A percentile compares a stretch with the other conserved stretches of the same genome.
Conservation (phyloP, 2,329 filamentous ascomycete species). For the Chalaropsis thielavioides region DNA sequence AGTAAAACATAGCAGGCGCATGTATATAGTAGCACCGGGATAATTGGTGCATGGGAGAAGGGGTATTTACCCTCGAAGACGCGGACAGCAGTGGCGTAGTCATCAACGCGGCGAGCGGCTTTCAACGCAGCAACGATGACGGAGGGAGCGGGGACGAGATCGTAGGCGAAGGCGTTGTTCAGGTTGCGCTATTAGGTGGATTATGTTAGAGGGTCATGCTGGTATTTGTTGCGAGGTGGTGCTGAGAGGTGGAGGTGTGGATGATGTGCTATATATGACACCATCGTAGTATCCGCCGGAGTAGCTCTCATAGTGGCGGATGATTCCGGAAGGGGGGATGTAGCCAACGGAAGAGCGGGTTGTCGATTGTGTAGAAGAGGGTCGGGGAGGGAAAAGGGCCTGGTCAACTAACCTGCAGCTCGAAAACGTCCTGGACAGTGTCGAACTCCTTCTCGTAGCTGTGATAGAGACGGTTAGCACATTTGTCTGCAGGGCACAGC, state of each 20-base stretch:
- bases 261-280: slow-evolving; percentile 18
- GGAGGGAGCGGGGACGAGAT: slow-evolving; percentile 87
- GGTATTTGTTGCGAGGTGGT: background rate
- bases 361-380: background rate
- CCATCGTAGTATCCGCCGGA: slow-evolving; percentile 11
- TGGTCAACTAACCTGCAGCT: slow-evolving; percentile 70
- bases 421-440: slow-evolving; percentile 92
- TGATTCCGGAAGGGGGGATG: slow-evolving; percentile 10
- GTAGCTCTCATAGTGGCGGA: slow-evolving; percentile 4
- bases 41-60: background rate
- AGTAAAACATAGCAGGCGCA: background rate
- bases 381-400: background rate
- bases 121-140: slow-evolving; percentile 85
- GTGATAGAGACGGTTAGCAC: slow-evolving; percentile 19
- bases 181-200: slow-evolving; percentile 53
- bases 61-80: slow-evolving; percentile 79
- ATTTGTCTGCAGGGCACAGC: background rate
- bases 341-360: background rate
- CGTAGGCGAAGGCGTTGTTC: slow-evolving; percentile 99
- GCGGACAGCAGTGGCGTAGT: slow-evolving; percentile 94
- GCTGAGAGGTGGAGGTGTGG: background rate
- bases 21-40: background rate
- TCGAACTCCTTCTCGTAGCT: slow-evolving; percentile 99
- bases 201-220: slow-evolving; percentile 16
- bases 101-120: slow-evolving; percentile 91